Conservation (phyloP, 352 stramenopile genomes). For the Pythium phragmiticola region DNA sequence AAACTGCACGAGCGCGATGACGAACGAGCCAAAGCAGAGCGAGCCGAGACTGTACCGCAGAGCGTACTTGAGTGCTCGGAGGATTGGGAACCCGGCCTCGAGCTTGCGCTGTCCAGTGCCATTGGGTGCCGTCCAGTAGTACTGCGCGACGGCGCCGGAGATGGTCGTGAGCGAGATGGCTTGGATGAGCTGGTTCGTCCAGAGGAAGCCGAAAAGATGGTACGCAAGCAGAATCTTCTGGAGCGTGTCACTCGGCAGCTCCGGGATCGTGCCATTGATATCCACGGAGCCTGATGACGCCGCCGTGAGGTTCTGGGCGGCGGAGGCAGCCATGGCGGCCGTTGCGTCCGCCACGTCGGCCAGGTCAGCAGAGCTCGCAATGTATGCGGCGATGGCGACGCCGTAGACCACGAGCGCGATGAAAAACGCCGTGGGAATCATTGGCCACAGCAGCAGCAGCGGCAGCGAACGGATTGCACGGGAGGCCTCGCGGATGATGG, state of each 20-base stretch:
- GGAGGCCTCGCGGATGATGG: constrained; percentile 72
- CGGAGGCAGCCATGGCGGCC: constrained; percentile 17
- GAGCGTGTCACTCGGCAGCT: constrained; percentile 40
- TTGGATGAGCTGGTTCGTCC: constrained; percentile 95
- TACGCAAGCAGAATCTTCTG: constrained; percentile 65
- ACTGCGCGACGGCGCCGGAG: constrained; percentile 88
- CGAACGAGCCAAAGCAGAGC: constrained; percentile 94
- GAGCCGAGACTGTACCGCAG: constrained; percentile 93
- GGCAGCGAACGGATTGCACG: constrained; percentile 57
- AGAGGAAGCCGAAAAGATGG: constrained; percentile 96
- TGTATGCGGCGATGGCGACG: constrained; percentile 50
- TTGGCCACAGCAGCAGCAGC: constrained; percentile 60
- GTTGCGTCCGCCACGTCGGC: constrained; percentile 24
- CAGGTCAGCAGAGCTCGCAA: constrained; percentile 62
- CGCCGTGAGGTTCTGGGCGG: constrained; percentile 16
- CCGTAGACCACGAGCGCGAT: constrained; percentile 57
- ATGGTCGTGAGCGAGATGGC: constrained; percentile 94
- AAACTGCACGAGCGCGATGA: constrained; percentile 97
- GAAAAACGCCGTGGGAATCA: constrained; percentile 54
- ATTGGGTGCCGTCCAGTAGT: constrained; percentile 88
- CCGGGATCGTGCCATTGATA: constrained; percentile 29
- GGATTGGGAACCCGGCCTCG: constrained; percentile 63
- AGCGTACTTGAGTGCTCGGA: constrained; percentile 51
- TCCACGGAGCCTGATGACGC: not conserved
- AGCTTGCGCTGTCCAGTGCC: constrained; percentile 37